Base-by-base conservation (phyloP, 495 filamentous ascomycete species). In the Xylaria flabelliformis region DNA sequence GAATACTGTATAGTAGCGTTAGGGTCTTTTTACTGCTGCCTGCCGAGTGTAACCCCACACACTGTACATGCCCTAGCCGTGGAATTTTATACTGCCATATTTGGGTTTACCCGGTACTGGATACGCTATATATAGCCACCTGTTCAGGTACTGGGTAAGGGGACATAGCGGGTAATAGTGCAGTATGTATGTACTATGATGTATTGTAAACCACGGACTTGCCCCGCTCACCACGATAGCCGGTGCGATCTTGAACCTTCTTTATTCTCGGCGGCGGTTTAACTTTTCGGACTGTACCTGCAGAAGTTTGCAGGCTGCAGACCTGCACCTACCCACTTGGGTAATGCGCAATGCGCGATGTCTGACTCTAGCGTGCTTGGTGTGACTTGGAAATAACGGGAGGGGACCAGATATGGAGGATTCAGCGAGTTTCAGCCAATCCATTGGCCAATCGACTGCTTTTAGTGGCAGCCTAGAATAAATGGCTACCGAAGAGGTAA, bases 401-500 rank as follows among this genome's bases (percentile, higher is more conserved):
- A 29, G 26, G 26, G 26, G 26, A 29, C 29, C 51, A 15, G 51
- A 24, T 24, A 56, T 17, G 53, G 24, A 56, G 53, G 53, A 32
- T 32, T 56, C 26, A 32, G 53, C 10, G 4, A 32, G 53, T 56
- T 32, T 56, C 53, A 32, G 53, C 24, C 26, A 32, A 32, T 32
- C 15, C 51, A 56, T 32, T 32, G 51, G 51, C 51, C 24, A 5
- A n/a, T 24, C 12, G 5, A 2, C 3, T 32, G 24, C 26, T 6
- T 55, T 56, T 56, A 56, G 24, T 56, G 51, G 51, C 51, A 55
- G 53, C 53, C 53, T 56, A 55, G 51, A 55, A 56, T 56, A 17
- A 29, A 10, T 24, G 48, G n/a, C n/a, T 50, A 50, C 46, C 19
- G 21, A 39, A 39, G 36, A 39, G 36, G 42, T 17, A 46, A 13